Evolutionary conservation across 257 asterid species (phyloP).

Genomic region (Ligustrum vulgare): DNA sequence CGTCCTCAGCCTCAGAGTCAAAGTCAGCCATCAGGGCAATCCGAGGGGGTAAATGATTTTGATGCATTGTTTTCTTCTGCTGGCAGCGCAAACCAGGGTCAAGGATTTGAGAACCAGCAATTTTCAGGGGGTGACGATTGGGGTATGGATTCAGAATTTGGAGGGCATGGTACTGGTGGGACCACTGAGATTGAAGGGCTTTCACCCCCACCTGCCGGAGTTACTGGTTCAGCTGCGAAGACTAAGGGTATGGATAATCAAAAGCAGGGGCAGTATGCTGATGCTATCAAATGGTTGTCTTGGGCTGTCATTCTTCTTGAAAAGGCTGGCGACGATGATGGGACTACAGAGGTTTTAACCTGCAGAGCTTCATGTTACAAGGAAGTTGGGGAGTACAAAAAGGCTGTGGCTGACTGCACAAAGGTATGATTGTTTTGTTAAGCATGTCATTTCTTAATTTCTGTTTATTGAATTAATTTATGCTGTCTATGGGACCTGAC

Average conservation of each 20-base stretch:
- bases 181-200: slow-evolving; percentile 93
- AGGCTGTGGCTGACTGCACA: slow-evolving; percentile 98
- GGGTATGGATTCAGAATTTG: slow-evolving; percentile 60
- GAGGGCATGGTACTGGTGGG: slow-evolving; percentile 40
- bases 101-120: slow-evolving; percentile 30
- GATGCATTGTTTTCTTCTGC: slow-evolving; percentile 36
- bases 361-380: slow-evolving; percentile 90
- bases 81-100: slow-evolving; percentile 16
- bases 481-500: not conserved
- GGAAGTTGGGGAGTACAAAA: slow-evolving; percentile 98
- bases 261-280: slow-evolving; percentile 92
- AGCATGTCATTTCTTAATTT: not conserved
- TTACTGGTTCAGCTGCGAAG: slow-evolving; percentile 72
- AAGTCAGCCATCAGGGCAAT: slow-evolving; percentile 37
- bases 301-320: slow-evolving; percentile 70
- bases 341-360: slow-evolving; percentile 46
- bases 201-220: slow-evolving; percentile 87
- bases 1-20: slow-evolving; percentile 28
- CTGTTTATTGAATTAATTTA: not conserved
- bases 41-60: slow-evolving; percentile 42
- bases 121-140: slow-evolving; percentile 55
- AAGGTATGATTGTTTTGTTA: slow-evolving; percentile 47
- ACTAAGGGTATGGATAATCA: slow-evolving; percentile 56
- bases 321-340: slow-evolving; percentile 56
- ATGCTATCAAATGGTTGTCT: slow-evolving; percentile 93